These are phyloP conservation scores for Boletus smithii DNA, from an alignment of 1,284 basidiomycete species.

Conservation along the genomic window DNA sequence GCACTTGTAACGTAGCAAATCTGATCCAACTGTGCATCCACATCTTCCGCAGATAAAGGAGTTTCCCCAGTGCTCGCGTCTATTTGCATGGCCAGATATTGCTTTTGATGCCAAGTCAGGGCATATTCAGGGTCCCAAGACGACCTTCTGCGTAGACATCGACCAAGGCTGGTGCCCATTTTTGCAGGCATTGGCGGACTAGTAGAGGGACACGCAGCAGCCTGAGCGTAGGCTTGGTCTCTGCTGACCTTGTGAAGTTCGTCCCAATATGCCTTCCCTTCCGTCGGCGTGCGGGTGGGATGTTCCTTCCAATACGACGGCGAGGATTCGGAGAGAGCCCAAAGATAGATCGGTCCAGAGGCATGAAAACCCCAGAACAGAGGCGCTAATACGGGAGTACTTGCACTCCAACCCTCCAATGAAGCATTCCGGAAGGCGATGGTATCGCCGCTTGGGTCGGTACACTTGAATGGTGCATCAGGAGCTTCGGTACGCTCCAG, in stretches of 20 bases:
- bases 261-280: conserved; percentile 54
- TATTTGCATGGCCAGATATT: conserved; percentile 55
- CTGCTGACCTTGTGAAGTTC: conserved; percentile 48
- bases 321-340: conserved; percentile 48
- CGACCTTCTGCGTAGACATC: conserved; percentile 48
- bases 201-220: conserved; percentile 17
- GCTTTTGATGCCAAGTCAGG: conserved; percentile 64
- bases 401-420: conserved; percentile 43
- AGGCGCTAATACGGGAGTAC: conserved; percentile 45
- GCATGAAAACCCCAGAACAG: conserved; percentile 60
- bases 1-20: conserved; percentile 56
- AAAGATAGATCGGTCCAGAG: conserved; percentile 53
- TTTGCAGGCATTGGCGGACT: conserved; percentile 23
- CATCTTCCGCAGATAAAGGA: conserved; percentile 48
- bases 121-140: conserved; percentile 61
- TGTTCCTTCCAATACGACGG: conserved; percentile 56
- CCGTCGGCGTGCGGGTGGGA: conserved; percentile 35
- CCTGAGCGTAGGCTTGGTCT: conserved; percentile 30
- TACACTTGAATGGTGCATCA: conserved; percentile 44
- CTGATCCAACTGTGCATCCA: conserved; percentile 39
- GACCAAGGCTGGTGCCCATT: conserved; percentile 34
- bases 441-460: conserved; percentile 40
- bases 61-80: conserved; percentile 44
- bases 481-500: conserved; percentile 43
- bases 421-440: conserved; percentile 45